Evolutionary conservation across 495 filamentous ascomycete species (phyloP).

Genomic region (Penicillium bialowiezense): DNA sequence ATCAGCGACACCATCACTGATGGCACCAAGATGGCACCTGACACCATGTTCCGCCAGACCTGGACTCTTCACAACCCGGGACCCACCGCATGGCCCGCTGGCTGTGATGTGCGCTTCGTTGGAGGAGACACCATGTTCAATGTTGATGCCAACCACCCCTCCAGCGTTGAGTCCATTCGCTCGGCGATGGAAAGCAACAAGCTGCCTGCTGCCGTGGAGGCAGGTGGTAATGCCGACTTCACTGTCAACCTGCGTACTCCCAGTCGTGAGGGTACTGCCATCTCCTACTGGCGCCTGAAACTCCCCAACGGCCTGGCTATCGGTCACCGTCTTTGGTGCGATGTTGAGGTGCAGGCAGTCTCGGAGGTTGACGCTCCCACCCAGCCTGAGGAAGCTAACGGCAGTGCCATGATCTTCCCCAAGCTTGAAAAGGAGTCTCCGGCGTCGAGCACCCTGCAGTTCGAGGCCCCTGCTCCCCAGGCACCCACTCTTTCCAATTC

Average conservation of each 20-base stretch:
- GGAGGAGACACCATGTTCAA: constrained; percentile 95
- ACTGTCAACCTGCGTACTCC: constrained; percentile 82
- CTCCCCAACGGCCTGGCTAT: constrained; percentile 77
- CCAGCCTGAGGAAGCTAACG: constrained; percentile 16
- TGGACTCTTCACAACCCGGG: constrained; percentile 92
- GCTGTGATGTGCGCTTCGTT: constrained; percentile 85
- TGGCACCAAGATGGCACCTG: constrained; percentile 65
- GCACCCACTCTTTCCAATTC: constrained; percentile 35
- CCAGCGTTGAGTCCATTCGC: constrained; percentile 66
- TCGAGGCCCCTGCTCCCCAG: constrained; percentile 24
- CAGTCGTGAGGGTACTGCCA: constrained; percentile 64
- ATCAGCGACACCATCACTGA: constrained; percentile 75
- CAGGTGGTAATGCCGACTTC: constrained; percentile 75
- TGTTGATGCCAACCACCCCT: constrained; percentile 72
- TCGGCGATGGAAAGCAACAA: constrained; percentile 78
- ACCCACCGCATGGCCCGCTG: constrained; percentile 74
- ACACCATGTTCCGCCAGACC: constrained; percentile 76
- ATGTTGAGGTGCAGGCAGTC: constrained; percentile 65
- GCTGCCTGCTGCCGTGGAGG: constrained; percentile 61
- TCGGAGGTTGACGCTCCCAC: constrained; percentile 16
- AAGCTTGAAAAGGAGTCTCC: constrained; percentile 95
- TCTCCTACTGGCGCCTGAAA: constrained; percentile 96
- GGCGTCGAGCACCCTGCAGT: constrained; percentile 70
- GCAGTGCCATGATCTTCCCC: constrained; percentile 92
- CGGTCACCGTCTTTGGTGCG: constrained; percentile 93